Evolutionary conservation across 805 yeast genomes (phyloP), one percentile per base, ranked within the genome.

Genomic region (Kodamaea lidongshanica): DNA sequence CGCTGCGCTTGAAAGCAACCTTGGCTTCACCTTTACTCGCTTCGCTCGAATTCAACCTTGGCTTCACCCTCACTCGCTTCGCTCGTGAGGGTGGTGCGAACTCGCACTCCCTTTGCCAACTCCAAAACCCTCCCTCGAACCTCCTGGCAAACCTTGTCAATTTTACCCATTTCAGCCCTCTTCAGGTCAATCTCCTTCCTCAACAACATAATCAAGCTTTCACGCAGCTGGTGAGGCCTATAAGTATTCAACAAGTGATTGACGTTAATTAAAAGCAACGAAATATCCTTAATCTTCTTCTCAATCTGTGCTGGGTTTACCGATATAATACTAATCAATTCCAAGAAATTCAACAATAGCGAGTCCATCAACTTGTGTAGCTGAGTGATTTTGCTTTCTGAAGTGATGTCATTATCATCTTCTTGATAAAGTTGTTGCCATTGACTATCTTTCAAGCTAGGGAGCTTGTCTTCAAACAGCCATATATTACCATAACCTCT

Each of bases 211-310:
- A 87, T 84, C 40, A 92, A 64, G 28, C 88, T 79, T 47, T 92
- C 98, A 30, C 96, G 67, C 3, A 95, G 81, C 51, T 92, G 98
- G 55, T 92, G 97, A 3, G 96, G 92, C 38, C 98, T 67, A 56
- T 92, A 92, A 30, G 88, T 87, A 52, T 92, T 92, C 35, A 92
- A 60, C 20, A 92, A 61, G 53, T 92, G 97, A 52, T 92, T 96
- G 40, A 92, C 77, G 49, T 92, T 92, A 49, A 89, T 80, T 30
- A 92, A 61, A 7, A 89, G 76, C 9, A 80, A 69, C 39, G 94
- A 73, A 21, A 92, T 74, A 41, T 85, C 76, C 40, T 87, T 95
- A 16, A 87, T 73, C 45, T 85, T 82, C 5, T 57, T 53, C 27
- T 56, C 57, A 32, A 68, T 70, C 30, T 72, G 61, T 13, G 71